Conservation (phyloP, 805 yeast species). For the Candida endomychidarum region DNA sequence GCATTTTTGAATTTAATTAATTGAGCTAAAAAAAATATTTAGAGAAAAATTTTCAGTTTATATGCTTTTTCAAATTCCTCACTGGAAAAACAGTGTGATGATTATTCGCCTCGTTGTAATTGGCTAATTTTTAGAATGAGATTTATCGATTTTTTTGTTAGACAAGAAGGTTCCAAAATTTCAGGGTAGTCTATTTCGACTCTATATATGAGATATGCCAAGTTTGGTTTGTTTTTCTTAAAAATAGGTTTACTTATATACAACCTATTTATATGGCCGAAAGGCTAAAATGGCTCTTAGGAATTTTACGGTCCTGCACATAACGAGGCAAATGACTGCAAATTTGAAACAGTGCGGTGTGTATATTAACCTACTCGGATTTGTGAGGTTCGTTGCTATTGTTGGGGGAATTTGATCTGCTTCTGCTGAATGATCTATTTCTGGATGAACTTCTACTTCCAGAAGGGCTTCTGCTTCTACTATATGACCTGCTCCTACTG, state of each 20-base stretch:
- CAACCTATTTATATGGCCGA: neutral
- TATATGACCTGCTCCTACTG: constrained; percentile 8
- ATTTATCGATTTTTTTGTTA: constrained; percentile 1
- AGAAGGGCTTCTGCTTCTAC: constrained; percentile 3
- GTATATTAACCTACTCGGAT: too few relatives aligned
- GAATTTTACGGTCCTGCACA: constrained; percentile 5
- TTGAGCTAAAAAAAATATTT: constrained; percentile 2
- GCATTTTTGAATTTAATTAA: constrained; percentile 30
- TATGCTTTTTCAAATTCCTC: constrained; percentile 5
- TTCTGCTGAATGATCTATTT: constrained; percentile 9
- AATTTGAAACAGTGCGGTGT: too few relatives aligned
- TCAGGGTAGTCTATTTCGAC: neutral
- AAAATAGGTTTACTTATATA: too few relatives aligned
- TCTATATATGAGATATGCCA: neutral
- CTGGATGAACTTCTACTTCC: too few relatives aligned
- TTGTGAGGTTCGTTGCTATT: neutral
- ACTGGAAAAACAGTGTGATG: constrained; percentile 6
- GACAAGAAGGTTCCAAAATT: neutral
- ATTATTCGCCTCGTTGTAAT: constrained; percentile 9
- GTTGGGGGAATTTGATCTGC: constrained; percentile 1
- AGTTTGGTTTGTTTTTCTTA: neutral
- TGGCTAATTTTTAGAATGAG: constrained; percentile 3
- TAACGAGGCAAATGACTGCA: too few relatives aligned
- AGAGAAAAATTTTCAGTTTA: constrained; percentile 11
- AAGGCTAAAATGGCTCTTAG: constrained; percentile 1